Evolutionary conservation across 2,329 filamentous ascomycete genomes (phyloP).

Genomic region (Alternaria panax): DNA sequence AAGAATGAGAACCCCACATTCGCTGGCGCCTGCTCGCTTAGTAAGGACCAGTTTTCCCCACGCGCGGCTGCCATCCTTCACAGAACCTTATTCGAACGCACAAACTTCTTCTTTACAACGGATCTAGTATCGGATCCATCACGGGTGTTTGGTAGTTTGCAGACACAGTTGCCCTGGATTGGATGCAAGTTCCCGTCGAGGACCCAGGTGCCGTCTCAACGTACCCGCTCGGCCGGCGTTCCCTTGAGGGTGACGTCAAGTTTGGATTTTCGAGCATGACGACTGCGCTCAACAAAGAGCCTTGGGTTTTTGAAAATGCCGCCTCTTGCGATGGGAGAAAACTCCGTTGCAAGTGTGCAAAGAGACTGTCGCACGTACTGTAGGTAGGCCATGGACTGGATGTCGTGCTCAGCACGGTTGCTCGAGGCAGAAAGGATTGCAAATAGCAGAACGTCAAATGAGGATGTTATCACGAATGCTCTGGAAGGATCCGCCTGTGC

Average conservation of each 20-base stretch:
- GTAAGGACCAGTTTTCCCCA: constrained; percentile 8
- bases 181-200: constrained; percentile 5
- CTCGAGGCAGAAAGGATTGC: neutral
- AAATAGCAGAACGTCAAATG: neutral
- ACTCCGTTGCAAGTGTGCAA: neutral
- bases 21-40: constrained; percentile 9
- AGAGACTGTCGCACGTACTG: neutral
- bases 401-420: neutral
- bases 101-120: constrained; percentile 5
- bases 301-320: neutral
- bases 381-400: neutral
- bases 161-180: neutral
- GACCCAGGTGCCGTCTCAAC: constrained; percentile 4
- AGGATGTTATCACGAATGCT: neutral
- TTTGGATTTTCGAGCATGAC: neutral
- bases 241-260: constrained; percentile 11
- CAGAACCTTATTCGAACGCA: constrained; percentile 19
- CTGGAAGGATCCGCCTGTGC: neutral
- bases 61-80: constrained; percentile 9
- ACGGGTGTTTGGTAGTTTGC: neutral
- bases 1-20: constrained; percentile 6
- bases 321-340: neutral
- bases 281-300: neutral
- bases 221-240: constrained; percentile 5
- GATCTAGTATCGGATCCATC: neutral